Evolutionary conservation across 192 early-diverging fungal genomes (phyloP).

Genomic region (Entomortierella parvispora): DNA sequence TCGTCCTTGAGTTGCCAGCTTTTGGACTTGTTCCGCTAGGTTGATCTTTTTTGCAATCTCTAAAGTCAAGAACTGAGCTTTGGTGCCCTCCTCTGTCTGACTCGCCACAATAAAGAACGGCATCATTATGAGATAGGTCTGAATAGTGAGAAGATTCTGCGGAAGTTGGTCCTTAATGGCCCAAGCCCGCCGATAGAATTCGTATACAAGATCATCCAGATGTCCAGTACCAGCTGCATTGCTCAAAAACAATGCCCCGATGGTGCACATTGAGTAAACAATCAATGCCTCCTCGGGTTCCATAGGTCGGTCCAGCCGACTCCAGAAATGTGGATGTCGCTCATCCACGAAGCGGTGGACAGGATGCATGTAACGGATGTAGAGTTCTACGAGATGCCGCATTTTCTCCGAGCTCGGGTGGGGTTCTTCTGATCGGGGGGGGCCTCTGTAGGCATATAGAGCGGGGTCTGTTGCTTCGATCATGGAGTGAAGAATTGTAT

Average conservation of each 20-base stretch:
- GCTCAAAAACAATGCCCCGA: conserved; percentile 21
- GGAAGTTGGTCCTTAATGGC: conserved; percentile 5
- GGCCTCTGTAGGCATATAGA: background rate
- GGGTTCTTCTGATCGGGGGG: background rate
- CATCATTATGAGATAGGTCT: conserved; percentile 23
- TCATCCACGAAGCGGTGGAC: conserved; percentile 26
- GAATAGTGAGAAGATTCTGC: conserved; percentile 24
- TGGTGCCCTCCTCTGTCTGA: background rate
- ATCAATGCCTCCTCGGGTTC: conserved; percentile 22
- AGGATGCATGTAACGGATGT: conserved; percentile 36
- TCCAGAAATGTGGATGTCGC: conserved; percentile 28
- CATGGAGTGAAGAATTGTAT: conserved; percentile 27
- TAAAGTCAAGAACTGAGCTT: background rate
- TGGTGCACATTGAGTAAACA: conserved; percentile 45
- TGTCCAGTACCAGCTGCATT: background rate
- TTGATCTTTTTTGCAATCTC: conserved; percentile 20
- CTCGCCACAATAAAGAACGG: conserved; percentile 11
- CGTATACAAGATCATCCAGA: conserved; percentile 10
- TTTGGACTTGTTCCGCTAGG: conserved; percentile 17
- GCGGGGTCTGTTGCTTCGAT: conserved; percentile 5
- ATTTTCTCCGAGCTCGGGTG: conserved; percentile 7
- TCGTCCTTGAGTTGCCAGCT: conserved; percentile 1
- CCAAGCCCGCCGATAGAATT: conserved; percentile 12
- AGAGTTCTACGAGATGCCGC: conserved; percentile 20
- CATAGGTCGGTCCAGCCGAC: conserved; percentile 22